Evolutionary conservation across 192 early-diverging fungal genomes (phyloP), one percentile per base, ranked within the genome.

Genomic region (Dissophora ornata): DNA sequence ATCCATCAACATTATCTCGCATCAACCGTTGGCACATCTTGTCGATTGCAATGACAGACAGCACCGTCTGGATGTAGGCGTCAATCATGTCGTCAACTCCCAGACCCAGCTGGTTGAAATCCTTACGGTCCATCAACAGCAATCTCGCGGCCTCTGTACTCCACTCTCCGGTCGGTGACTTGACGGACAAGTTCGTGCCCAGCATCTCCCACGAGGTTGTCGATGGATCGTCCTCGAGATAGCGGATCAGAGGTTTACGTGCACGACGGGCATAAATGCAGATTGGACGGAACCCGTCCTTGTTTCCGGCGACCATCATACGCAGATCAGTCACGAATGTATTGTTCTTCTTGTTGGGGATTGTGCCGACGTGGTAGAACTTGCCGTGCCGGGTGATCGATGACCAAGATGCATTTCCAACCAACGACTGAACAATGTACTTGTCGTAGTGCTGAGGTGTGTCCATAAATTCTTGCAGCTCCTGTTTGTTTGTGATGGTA

Each of bases 321-420:
- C 94, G 79, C 32, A 96, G 80, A 73, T 96, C 94, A 28, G 80
- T 87, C 28, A 96, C 94, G 78, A 87, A 96, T 4, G 89, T 93
- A 65, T 94, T 90, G 80, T 90, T 92, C 74, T 92, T 93, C 84
- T 92, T 93, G 88, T 96, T 92, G 13, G 94, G 94, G 58, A 96
- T 92, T 6, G 94, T 96, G 4, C 94, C 94, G 22, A 94, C 94
- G 67, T 96, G 94, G 68, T 92, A 96, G 58, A 93, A 96, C 67
- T 90, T 91, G 46, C 93, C 94, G 49, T 86, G 80, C 41, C 89
- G 74, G 10, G 92, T 90, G 19, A 87, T 80, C 34, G 86, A 89
- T 4, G 88, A 90, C 93, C 93, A 94, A 4, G 90, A 91, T 9
- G 94, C 92, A 55, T 94, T 94, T 18, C 94, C 94, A 29, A 96